Percentiles rank a stretch among this genome's conserved stretches.
Evolutionary conservation across 805 yeast species (phyloP).

Genomic region (Lachancea sp.): DNA sequence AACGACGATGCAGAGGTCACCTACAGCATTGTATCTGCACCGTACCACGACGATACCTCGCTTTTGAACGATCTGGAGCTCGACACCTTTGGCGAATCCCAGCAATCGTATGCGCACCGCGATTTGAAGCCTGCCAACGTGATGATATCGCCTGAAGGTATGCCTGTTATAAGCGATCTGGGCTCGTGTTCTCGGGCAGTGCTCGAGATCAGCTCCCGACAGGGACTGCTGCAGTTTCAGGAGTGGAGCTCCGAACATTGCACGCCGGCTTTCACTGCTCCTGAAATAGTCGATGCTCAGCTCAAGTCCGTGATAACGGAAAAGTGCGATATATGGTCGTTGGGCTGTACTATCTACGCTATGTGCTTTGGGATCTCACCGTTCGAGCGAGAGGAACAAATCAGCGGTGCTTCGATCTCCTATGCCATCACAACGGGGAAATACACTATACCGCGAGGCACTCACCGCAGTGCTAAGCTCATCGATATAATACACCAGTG

Average conservation of each 20-base stretch:
- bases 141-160: constrained; percentile 66
- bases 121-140: constrained; percentile 88
- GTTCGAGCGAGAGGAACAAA: constrained; percentile 74
- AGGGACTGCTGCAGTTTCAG: constrained; percentile 67
- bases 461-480: constrained; percentile 47
- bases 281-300: constrained; percentile 76
- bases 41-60: constrained; percentile 26
- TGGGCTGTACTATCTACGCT: constrained; percentile 79
- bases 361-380: constrained; percentile 78
- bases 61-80: constrained; percentile 17
- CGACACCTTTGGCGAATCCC: constrained; percentile 11
- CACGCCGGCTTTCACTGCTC: constrained; percentile 82
- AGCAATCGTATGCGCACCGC: constrained; percentile 58
- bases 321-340: constrained; percentile 81
- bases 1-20: constrained; percentile 13
- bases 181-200: constrained; percentile 73
- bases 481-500: constrained; percentile 54
- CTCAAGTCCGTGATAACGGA: constrained; percentile 52
- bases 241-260: constrained; percentile 74
- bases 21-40: constrained; percentile 14
- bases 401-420: constrained; percentile 74
- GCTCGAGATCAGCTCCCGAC: constrained; percentile 47
- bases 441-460: constrained; percentile 36
- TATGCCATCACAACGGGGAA: constrained; percentile 69
- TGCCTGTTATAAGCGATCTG: constrained; percentile 75